Conservation (phyloP, 257 asterid species). For the Ophiorrhiza pumila region DNA sequence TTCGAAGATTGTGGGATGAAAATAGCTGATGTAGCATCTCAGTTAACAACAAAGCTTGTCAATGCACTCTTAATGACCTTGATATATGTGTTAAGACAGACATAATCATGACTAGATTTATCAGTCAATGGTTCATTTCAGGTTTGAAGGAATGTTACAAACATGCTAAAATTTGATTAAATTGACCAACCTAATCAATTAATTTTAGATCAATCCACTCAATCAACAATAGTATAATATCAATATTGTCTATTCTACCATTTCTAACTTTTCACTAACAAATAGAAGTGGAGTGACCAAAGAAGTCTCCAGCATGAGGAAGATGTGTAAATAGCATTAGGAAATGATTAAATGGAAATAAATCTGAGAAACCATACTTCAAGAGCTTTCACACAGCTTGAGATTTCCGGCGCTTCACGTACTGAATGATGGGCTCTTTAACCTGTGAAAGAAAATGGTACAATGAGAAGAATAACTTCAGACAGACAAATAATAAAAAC, state of each 20-base stretch:
- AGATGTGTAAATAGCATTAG: not conserved
- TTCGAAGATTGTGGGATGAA: too few species aligned
- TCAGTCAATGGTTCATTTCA: too few species aligned
- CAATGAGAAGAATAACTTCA: not conserved
- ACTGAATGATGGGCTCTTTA: constrained; percentile 77
- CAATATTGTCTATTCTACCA: not conserved
- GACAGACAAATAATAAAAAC: not conserved
- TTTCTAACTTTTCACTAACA: not conserved
- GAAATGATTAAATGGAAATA: not conserved
- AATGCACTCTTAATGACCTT: too few species aligned
- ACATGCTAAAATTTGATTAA: too few species aligned
- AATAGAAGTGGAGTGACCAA: not conserved
- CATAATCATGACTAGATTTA: too few species aligned
- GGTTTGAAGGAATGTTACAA: too few species aligned
- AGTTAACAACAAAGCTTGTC: too few species aligned
- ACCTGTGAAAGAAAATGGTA: constrained; percentile 40
- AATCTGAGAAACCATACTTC: not conserved
- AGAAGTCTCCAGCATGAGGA: not conserved
- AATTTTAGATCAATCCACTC: not conserved
- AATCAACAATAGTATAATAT: not conserved
- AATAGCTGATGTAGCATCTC: too few species aligned
- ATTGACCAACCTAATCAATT: too few species aligned
- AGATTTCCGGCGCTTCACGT: constrained; percentile 67
- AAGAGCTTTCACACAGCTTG: constrained; percentile 39
- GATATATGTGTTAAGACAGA: too few species aligned